phyloP scores from a whole-genome alignment of 768 basidiomycete species.

The Erythrobasidium yunnanense region DNA sequence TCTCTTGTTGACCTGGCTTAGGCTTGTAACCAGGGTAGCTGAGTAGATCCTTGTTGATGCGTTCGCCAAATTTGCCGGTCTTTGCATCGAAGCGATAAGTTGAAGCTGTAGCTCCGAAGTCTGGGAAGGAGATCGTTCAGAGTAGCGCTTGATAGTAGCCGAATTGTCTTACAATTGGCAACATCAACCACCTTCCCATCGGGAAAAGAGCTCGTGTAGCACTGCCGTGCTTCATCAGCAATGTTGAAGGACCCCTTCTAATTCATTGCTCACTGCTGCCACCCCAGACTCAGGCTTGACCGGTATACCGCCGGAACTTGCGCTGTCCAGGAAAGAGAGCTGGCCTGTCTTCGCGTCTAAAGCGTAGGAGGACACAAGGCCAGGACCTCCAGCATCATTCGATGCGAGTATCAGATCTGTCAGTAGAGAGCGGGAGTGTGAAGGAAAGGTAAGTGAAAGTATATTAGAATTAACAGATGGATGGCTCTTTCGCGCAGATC shows the following conservation, averaged over 20 bases:
- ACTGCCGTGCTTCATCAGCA: too few relatives aligned
- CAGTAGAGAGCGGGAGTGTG: neutral
- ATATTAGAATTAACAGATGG: neutral
- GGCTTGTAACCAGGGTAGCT: neutral
- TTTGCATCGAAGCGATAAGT: neutral
- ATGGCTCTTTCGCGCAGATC: neutral
- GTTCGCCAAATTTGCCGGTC: constrained; percentile 4
- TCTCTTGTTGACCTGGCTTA: neutral
- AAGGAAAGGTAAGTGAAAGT: neutral
- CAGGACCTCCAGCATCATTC: neutral
- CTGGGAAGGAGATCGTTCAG: neutral
- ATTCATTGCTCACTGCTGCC: too few relatives aligned
- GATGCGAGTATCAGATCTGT: neutral
- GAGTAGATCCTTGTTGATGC: constrained; percentile 3
- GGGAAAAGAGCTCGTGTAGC: neutral
- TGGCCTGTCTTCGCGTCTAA: neutral
- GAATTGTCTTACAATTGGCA: neutral
- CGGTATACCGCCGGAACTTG: neutral
- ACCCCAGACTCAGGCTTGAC: neutral
- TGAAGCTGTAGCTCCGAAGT: neutral
- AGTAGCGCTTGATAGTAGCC: too few relatives aligned
- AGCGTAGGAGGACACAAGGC: neutral
- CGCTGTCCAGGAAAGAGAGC: neutral
- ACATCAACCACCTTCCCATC: neutral
- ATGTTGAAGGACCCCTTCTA: too few relatives aligned